A percentile compares a stretch with the other conserved stretches of the same genome.
These are phyloP conservation scores for Daldinia concentrica DNA, from an alignment of 495 filamentous ascomycete species.

Conservation along the genomic window DNA sequence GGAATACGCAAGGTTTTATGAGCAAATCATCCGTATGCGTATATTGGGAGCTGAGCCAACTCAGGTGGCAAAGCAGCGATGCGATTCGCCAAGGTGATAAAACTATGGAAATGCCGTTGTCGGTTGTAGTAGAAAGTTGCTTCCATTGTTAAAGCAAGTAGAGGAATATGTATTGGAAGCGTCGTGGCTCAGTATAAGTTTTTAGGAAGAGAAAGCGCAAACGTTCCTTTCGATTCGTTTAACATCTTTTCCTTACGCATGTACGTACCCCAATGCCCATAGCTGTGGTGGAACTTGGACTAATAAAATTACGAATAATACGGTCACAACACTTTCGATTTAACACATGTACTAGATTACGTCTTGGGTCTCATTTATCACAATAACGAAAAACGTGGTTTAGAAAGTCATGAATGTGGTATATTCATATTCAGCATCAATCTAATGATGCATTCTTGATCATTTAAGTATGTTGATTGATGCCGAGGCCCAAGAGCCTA, in stretches of 20 bases:
- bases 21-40: conserved; percentile 30
- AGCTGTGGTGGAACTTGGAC: background rate
- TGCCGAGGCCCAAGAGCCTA: conserved; percentile 23
- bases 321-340: too few species aligned
- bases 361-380: background rate
- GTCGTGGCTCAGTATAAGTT: conserved; percentile 1
- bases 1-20: background rate
- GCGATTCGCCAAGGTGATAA: conserved; percentile 9
- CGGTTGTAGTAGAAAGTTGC: background rate
- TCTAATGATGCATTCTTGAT: conserved; percentile 18
- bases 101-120: conserved; percentile 13
- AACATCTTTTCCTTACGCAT: conserved; percentile 4
- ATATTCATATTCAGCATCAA: conserved; percentile 30
- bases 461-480: conserved; percentile 27
- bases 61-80: conserved; percentile 13
- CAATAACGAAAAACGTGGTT: background rate
- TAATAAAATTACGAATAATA: too few species aligned
- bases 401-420: conserved; percentile 14
- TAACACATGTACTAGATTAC: background rate
- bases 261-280: background rate
- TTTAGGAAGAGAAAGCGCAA: background rate
- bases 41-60: conserved; percentile 23
- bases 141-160: conserved; percentile 22
- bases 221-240: conserved; percentile 24
- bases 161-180: conserved; percentile 1